Base-by-base conservation (phyloP, 768 basidiomycete species). In the Termitomyces sp. region DNA sequence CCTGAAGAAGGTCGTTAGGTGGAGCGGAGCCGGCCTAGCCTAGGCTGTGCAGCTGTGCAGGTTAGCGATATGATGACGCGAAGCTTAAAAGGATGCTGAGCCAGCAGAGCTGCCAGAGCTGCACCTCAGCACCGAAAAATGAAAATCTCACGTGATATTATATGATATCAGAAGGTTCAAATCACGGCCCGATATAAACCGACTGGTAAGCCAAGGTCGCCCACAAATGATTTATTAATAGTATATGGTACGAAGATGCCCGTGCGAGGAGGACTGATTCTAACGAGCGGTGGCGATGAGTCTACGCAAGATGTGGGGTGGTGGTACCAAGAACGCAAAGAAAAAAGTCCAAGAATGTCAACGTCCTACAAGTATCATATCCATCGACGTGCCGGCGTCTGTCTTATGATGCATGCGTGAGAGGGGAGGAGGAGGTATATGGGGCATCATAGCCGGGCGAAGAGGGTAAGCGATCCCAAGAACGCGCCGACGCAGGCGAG, bases 401-500 rank as follows among this genome's bases (percentile, higher is more conserved):
- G 7, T n/a, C 4, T 52, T n/a, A 43, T 43, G 7, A 10, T 40
- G n/a, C n/a, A 4, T 52, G 19, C 17, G 14, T 40, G n/a, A n/a
- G n/a, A n/a, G n/a, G n/a, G 29, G 23, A 10, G 17, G n/a, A 27
- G 51, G n/a, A n/a, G 40, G 42, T 44, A 32, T 54, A 37, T 54
- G n/a, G n/a, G 1, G 9, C 35, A 23, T 46, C 43, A 55, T 27
- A 61, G 29, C 40, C 55, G 34, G 11, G 46, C 31, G 12, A 71
- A 56, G 62, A 72, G 57, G 31, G 71, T 66, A 21, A 69, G 45
- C 10, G 65, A 61, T 7, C 77, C 77, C n/a, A 75, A 23, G 4
- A 79, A 16, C 1, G 69, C 73, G 21, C 76, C 76, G 19, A 72
- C 46, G 44, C 68, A 64, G 9, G 74, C 79, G 8, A 79, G 47